Conservation (phyloP, 73 alveolate genomes). For the Symbiodinium natans region DNA sequence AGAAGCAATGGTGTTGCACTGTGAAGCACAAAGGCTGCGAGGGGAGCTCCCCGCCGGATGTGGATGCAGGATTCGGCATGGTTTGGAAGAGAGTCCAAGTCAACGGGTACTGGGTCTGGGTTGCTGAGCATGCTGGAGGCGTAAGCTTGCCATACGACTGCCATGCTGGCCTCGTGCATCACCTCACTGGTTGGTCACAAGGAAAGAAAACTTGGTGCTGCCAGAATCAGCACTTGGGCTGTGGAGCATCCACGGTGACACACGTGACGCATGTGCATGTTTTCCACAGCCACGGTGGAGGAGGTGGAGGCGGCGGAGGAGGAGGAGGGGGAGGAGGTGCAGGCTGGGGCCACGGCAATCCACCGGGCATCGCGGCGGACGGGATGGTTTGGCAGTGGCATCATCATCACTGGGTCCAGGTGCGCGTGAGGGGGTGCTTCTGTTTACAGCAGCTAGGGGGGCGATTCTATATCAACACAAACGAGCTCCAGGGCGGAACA, state of each 20-base stretch:
- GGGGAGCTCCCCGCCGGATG: constrained; percentile 41
- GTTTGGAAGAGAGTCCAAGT: constrained; percentile 79
- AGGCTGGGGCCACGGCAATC: not conserved
- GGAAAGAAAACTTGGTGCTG: constrained; percentile 84
- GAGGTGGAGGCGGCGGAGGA: not conserved
- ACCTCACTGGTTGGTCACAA: constrained; percentile 56
- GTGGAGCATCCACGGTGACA: not conserved
- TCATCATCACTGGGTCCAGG: not conserved
- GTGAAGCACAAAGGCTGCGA: constrained; percentile 74
- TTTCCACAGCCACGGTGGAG: not conserved
- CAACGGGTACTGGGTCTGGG: constrained; percentile 72
- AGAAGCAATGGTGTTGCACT: constrained; percentile 82
- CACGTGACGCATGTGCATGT: not conserved
- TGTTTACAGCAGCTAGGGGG: no score
- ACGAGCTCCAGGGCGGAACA: no score
- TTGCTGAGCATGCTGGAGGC: constrained; percentile 30
- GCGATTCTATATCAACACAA: no score
- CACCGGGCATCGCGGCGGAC: constrained; percentile 48
- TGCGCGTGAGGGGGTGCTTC: no score
- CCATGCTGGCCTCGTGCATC: constrained; percentile 53
- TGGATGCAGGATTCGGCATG: constrained; percentile 86
- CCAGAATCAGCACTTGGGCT: constrained; percentile 46
- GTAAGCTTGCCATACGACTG: constrained; percentile 57
- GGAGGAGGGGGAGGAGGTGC: not conserved
- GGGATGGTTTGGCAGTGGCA: constrained; percentile 52